Percentiles rank a stretch among this genome's conserved stretches.
Conservation (phyloP, 257 asterid genomes). For the Solanum pinnatisectum region DNA sequence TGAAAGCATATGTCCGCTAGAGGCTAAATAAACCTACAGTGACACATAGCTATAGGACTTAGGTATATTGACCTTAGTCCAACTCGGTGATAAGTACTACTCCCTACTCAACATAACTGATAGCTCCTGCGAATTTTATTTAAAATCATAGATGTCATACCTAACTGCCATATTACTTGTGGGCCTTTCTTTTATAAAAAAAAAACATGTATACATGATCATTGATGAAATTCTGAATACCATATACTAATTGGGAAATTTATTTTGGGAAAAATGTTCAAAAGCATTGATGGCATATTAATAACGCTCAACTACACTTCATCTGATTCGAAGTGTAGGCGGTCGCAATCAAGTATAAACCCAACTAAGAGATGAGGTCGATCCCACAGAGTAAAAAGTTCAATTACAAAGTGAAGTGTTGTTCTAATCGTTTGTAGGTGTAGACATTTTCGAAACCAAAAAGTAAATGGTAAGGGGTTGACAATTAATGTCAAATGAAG, state of each 20-base stretch:
- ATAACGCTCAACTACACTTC: too few species aligned
- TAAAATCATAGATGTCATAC: not conserved
- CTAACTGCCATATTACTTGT: not conserved
- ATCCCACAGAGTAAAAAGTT: too few species aligned
- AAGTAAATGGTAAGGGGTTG: too few species aligned
- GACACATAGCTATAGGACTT: not conserved
- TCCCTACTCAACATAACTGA: not conserved
- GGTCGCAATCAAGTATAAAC: too few species aligned
- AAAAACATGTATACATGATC: not conserved
- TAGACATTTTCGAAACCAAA: too few species aligned
- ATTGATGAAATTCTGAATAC: not conserved
- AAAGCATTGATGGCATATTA: not conserved
- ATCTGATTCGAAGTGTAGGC: too few species aligned
- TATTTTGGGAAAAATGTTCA: not conserved
- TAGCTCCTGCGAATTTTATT: not conserved
- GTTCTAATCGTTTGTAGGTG: too few species aligned
- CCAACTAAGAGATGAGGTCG: too few species aligned
- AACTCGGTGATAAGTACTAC: too few species aligned
- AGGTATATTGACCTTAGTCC: not conserved
- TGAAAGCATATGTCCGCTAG: not conserved
- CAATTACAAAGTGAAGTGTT: too few species aligned
- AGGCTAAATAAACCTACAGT: not conserved
- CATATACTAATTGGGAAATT: not conserved
- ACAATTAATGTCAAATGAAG: too few species aligned
- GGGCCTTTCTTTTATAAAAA: not conserved